These are phyloP conservation scores for Hypomontagnella submonticulosa DNA, from an alignment of 495 filamentous ascomycete species.

Conservation along the genomic window DNA sequence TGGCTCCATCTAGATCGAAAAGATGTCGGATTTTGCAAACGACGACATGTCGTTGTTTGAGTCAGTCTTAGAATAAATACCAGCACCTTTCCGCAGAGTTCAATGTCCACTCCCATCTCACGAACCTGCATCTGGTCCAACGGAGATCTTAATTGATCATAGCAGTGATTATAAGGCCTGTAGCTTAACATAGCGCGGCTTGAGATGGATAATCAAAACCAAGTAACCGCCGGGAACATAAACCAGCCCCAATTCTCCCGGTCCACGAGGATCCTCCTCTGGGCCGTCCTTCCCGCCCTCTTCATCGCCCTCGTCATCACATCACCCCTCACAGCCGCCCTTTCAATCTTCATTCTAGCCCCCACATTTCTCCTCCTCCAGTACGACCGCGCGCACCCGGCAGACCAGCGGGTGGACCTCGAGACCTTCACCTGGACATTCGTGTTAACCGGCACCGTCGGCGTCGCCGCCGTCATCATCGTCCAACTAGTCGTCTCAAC, in stretches of 20 bases:
- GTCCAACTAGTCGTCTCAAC: constrained; percentile 23
- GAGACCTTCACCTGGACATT: constrained; percentile 34
- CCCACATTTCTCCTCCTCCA: constrained; percentile 7
- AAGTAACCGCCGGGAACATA: neutral
- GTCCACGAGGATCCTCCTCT: constrained; percentile 12
- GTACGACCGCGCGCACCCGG: constrained; percentile 13
- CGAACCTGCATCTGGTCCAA: too few relatives aligned
- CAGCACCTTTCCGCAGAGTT: neutral
- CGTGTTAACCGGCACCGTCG: constrained; percentile 24
- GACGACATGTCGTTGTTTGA: neutral
- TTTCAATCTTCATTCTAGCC: constrained; percentile 1
- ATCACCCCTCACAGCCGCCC: constrained; percentile 5
- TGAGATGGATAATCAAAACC: constrained; percentile 4
- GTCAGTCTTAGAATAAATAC: neutral
- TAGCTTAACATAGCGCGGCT: neutral
- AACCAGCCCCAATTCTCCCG: constrained; percentile 3
- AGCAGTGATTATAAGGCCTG: too few relatives aligned
- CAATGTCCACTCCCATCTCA: too few relatives aligned
- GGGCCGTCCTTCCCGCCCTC: constrained; percentile 10
- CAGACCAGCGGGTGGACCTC: constrained; percentile 4
- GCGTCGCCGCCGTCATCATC: constrained; percentile 18
- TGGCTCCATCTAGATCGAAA: too few relatives aligned
- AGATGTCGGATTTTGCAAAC: too few relatives aligned
- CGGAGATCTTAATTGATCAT: too few relatives aligned
- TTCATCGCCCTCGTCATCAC: constrained; percentile 8